Conservation (phyloP, 495 filamentous ascomycete species). For the Neurospora discreta region DNA sequence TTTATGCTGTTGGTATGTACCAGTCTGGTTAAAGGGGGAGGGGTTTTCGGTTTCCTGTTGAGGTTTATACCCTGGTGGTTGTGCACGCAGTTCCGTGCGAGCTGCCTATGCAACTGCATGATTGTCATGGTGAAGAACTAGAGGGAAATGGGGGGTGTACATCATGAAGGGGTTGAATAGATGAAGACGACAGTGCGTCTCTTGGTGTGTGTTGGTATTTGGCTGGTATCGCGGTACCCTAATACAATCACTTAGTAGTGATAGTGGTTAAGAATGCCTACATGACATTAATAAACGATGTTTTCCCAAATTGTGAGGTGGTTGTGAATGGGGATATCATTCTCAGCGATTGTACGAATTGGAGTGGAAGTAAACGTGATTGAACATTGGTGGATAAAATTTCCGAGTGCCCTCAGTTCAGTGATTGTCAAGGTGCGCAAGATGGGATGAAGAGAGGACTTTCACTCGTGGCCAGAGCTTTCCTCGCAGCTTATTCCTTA, state of each 20-base stretch:
- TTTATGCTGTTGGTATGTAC: constrained; percentile 65
- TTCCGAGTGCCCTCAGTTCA: neutral
- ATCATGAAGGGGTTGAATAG: neutral
- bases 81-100: neutral
- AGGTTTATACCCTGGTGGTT: neutral
- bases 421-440: neutral
- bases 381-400: neutral
- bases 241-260: neutral
- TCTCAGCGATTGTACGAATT: too few relatives aligned
- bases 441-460: neutral
- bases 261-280: neutral
- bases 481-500: neutral
- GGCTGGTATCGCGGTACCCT: neutral
- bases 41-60: neutral
- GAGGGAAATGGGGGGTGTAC: neutral
- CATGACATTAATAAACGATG: neutral
- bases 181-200: neutral
- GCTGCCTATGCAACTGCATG: neutral
- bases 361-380: too few relatives aligned
- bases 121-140: neutral
- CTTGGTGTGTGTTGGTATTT: neutral
- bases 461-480: neutral
- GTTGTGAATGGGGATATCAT: neutral
- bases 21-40: constrained; percentile 54
- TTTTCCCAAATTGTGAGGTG: neutral